A percentile compares a stretch with the other conserved stretches of the same genome.
These are phyloP conservation scores for Lablab purpureus DNA, from an alignment of 306 rosid species.

Conservation along the genomic window DNA sequence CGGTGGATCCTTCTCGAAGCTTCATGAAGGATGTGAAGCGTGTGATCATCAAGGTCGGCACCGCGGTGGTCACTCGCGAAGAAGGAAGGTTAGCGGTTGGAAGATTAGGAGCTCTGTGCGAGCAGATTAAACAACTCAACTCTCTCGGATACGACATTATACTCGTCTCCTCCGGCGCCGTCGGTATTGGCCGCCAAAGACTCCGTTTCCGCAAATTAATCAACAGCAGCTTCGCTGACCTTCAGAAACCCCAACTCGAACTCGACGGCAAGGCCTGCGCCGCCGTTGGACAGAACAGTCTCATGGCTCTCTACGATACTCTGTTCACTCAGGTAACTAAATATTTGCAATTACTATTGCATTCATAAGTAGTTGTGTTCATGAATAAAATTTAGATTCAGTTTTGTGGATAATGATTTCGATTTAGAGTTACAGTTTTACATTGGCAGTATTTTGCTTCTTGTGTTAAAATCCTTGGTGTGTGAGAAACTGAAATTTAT, in stretches of 20 bases:
- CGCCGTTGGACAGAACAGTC: slow-evolving; percentile 94
- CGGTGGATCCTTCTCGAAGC: slow-evolving; percentile 43
- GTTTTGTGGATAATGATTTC: not conserved
- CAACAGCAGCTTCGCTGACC: slow-evolving; percentile 98
- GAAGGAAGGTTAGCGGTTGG: slow-evolving; percentile 58
- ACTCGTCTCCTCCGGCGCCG: slow-evolving; percentile 98
- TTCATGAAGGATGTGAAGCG: slow-evolving; percentile 55
- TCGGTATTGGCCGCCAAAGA: slow-evolving; percentile 97
- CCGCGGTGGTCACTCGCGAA: slow-evolving; percentile 55
- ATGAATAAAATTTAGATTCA: not conserved
- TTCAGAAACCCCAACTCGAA: slow-evolving; percentile 93
- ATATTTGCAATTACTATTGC: not conserved
- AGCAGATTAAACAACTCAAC: slow-evolving; percentile 91
- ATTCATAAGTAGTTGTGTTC: not conserved
- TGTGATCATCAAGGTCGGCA: slow-evolving; percentile 55
- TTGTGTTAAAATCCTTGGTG: not conserved
- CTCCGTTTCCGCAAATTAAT: slow-evolving; percentile 78
- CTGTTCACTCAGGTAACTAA: slow-evolving; percentile 80
- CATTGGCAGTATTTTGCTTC: not conserved
- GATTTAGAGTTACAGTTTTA: not conserved
- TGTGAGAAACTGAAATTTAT: not conserved
- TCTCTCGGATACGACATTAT: slow-evolving; percentile 85
- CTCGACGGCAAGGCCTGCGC: slow-evolving; percentile 99
- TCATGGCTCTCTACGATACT: slow-evolving; percentile 93
- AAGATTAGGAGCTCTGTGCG: slow-evolving; percentile 86